phyloP scores from a whole-genome alignment of 1,139 yeast species.

The Hemisphaericaspora lyxosophila region DNA sequence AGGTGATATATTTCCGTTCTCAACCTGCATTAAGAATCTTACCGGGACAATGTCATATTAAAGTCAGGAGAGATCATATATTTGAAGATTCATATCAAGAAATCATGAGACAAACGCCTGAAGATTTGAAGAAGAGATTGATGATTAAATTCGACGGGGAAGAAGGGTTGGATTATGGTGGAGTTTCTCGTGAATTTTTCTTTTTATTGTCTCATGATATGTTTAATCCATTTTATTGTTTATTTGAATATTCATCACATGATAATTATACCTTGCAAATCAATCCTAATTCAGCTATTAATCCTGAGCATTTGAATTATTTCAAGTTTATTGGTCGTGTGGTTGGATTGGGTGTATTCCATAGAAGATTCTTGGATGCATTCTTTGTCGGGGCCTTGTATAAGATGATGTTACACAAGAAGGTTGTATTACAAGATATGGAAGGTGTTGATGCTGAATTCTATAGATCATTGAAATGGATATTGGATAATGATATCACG shows the following conservation, averaged over 20 bases:
- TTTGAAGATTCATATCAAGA: slow-evolving; percentile 98
- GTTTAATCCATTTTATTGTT: slow-evolving; percentile 97
- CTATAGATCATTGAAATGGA: slow-evolving; percentile 93
- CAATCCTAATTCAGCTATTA: slow-evolving; percentile 96
- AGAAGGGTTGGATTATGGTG: slow-evolving; percentile 99
- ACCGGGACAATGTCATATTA: slow-evolving; percentile 98
- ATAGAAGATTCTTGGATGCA: slow-evolving; percentile 94
- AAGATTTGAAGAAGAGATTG: slow-evolving; percentile 91
- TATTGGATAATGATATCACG: slow-evolving; percentile 89
- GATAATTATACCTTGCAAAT: slow-evolving; percentile 97
- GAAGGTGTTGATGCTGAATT: slow-evolving; percentile 98
- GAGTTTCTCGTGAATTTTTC: slow-evolving; percentile 97
- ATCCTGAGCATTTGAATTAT: slow-evolving; percentile 96
- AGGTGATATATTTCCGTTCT: slow-evolving; percentile 93
- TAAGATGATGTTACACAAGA: slow-evolving; percentile 95
- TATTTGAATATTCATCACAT: slow-evolving; percentile 95
- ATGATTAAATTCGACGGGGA: slow-evolving; percentile 99
- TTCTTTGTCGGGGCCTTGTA: slow-evolving; percentile 97
- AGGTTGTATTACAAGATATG: slow-evolving; percentile 94
- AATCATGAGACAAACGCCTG: slow-evolving; percentile 98
- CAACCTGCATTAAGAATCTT: slow-evolving; percentile 96
- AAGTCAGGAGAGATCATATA: slow-evolving; percentile 94
- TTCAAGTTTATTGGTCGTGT: slow-evolving; percentile 98
- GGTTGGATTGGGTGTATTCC: slow-evolving; percentile 97
- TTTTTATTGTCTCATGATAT: slow-evolving; percentile 94